Base-by-base conservation (phyloP, 371 early-diverging fungal species). In the Actinomucor elegans region DNA sequence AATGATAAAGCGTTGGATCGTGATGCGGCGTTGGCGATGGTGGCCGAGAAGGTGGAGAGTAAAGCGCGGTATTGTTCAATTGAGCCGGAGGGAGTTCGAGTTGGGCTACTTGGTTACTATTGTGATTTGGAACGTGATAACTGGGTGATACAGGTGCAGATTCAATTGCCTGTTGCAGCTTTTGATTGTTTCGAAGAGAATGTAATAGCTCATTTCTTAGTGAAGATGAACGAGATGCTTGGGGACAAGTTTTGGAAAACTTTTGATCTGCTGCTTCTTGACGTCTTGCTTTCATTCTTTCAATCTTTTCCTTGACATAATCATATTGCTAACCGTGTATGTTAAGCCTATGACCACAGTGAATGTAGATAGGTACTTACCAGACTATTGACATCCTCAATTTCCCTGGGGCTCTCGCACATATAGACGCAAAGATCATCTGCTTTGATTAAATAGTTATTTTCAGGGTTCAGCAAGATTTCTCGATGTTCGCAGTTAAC, bases 401-500 rank as follows among this genome's bases (percentile, higher is more conserved):
- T 48, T 37, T 86, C 85, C 14, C 61, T 63, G 0, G 79, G 75
- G 11, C 83, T 75, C 51, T 87, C 88, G 12, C 88, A 86, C 46
- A 89, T 81, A 32, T 80, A 81, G 2, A 88, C 67, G 26, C 81
- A 73, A 9, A 78, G 60, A 57, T 91, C 91, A 11, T 60, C 61
- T 2, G 48, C 56, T 15, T 71, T 68, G 6, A 91, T 64, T 5
- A 59, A 46, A 51, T 88, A 88, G 14, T 69, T 63, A 51, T 75
- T 63, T n/a, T 81, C 81, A 4, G 91, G 91, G 41, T 91, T 91
- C 32, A 89, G 57, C 8, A 82, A 48, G 18, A 89, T 73, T 42
- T 77, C 71, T 15, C 66, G 45, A 7, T 60, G 62, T 7, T 62
- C 60, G 23, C 51, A 52, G 20, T 56, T 45, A 2, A 41, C 32